Base-by-base conservation (phyloP, 495 filamentous ascomycete species). In the Penicillium maclennaniae region DNA sequence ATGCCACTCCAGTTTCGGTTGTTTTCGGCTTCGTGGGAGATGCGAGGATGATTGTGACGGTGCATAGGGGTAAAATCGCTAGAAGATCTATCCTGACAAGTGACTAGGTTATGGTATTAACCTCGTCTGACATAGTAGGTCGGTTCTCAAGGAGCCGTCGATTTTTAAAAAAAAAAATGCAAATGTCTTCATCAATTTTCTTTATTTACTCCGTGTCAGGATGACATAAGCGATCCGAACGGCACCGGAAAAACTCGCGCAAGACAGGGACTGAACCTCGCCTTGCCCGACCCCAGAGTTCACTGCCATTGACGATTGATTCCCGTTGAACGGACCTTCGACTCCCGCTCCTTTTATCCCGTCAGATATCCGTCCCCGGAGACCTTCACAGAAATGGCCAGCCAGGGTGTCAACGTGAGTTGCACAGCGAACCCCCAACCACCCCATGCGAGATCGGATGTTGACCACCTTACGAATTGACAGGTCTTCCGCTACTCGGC, bases 401-500 rank as follows among this genome's bases (percentile, higher is more conserved):
- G 67, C 56, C 75, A 78, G 57, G 73, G 75, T 73, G 73, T 78
- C 57, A 78, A 78, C 65, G 75, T 78, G 62, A 72, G 75, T 71
- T 59, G 52, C 51, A 47, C 58, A 36, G 47, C 47, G 40, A 62
- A 56, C 53, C 51, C 38, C 46, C 27, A 43, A 39, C 51, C 49
- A 37, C 39, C 56, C 55, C 47, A 49, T 53, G 49, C 51, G 50
- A 55, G 49, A 57, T 54, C 58, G 52, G 43, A 56, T 57, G 48
- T 56, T 63, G 23, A 60, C 66, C 53, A 58, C 49, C 38, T 58
- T 48, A 6, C 58, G 51, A 41, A 48, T 62, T 54, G 56, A 50
- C 70, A 98, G 95, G 91, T 99, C 70, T 81, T 97, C 72, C 91
- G 93, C 66, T 99, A 91, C 76, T 87, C 88, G 58, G 91, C 91